These are phyloP conservation scores for Brasilioporus rufonigricans DNA, from an alignment of 768 basidiomycete genomes.

Conservation along the genomic window DNA sequence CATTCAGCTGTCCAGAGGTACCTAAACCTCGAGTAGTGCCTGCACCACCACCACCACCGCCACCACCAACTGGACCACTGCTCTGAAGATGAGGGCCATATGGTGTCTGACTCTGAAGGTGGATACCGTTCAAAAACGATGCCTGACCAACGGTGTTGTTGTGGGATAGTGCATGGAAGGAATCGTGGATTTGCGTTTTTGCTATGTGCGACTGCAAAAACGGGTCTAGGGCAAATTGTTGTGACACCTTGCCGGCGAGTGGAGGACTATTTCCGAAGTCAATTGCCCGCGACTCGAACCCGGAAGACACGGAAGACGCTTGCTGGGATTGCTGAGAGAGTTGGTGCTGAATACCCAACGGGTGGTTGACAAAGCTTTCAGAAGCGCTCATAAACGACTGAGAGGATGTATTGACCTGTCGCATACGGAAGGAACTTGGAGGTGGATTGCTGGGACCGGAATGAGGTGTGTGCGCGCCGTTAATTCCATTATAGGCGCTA, in stretches of 20 bases:
- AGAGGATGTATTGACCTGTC: slow-evolving; percentile 32
- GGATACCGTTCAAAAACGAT: slow-evolving; percentile 41
- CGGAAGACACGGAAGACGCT: slow-evolving; percentile 20
- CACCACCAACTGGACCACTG: slow-evolving; percentile 31
- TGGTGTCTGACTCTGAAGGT: slow-evolving; percentile 70
- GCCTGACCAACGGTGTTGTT: slow-evolving; percentile 32
- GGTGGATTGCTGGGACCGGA: slow-evolving; percentile 30
- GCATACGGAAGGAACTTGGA: slow-evolving; percentile 35
- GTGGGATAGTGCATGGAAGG: slow-evolving; percentile 34
- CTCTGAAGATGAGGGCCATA: slow-evolving; percentile 67
- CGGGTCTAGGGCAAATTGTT: slow-evolving; percentile 34
- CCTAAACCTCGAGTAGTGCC: slow-evolving; percentile 27
- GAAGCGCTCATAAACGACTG: slow-evolving; percentile 25
- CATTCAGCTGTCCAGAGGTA: slow-evolving; percentile 30
- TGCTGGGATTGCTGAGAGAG: slow-evolving; percentile 37
- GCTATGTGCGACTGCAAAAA: slow-evolving; percentile 31
- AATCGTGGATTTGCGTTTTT: slow-evolving; percentile 33
- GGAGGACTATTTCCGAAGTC: slow-evolving; percentile 34
- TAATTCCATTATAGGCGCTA: slow-evolving; percentile 31
- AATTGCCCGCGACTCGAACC: slow-evolving; percentile 28
- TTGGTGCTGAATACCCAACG: slow-evolving; percentile 32
- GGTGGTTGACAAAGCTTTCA: slow-evolving; percentile 26
- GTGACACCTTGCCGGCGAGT: slow-evolving; percentile 25
- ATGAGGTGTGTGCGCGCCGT: slow-evolving; percentile 21
- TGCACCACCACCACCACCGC: slow-evolving; percentile 11